Conservation (phyloP, 1,284 basidiomycete species). For the Pulveroboletus sp. region DNA sequence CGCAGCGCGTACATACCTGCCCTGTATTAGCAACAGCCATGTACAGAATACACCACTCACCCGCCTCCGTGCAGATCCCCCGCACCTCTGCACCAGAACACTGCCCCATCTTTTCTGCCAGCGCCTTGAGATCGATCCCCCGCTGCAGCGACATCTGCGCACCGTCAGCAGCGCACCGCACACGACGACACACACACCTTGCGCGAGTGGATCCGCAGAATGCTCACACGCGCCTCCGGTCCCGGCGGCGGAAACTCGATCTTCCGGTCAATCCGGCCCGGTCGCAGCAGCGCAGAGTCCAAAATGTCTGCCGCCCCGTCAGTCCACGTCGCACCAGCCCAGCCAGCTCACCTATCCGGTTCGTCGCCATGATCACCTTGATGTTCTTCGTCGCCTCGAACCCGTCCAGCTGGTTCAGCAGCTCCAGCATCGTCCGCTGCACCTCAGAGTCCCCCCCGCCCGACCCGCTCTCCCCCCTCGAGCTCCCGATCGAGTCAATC, state of each 20-base stretch:
- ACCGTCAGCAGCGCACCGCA: slow-evolving; percentile 5
- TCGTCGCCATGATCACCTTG: slow-evolving; percentile 99
- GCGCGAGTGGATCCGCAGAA: slow-evolving; percentile 94
- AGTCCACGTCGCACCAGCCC: background rate
- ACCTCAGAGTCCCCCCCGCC: slow-evolving; percentile 95
- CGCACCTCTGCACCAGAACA: slow-evolving; percentile 98
- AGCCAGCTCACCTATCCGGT: slow-evolving; percentile 76
- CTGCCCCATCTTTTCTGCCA: slow-evolving; percentile 99
- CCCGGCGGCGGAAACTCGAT: slow-evolving; percentile 99
- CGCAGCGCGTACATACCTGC: slow-evolving; percentile 95
- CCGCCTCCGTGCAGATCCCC: slow-evolving; percentile 98
- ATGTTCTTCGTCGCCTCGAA: slow-evolving; percentile 99
- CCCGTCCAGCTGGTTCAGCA: slow-evolving; percentile 96
- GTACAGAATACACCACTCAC: slow-evolving; percentile 42
- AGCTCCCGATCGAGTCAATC: slow-evolving; percentile 97
- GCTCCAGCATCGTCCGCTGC: slow-evolving; percentile 96
- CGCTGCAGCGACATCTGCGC: slow-evolving; percentile 93
- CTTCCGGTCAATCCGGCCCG: slow-evolving; percentile 97
- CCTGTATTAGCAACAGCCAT: background rate
- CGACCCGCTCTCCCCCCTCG: slow-evolving; percentile 86
- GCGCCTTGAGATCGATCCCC: slow-evolving; percentile 91
- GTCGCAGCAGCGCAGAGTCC: slow-evolving; percentile 91
- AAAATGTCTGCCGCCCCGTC: slow-evolving; percentile 72
- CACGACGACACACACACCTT: slow-evolving; percentile 58
- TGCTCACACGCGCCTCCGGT: slow-evolving; percentile 95